Evolutionary conservation across 1,139 yeast genomes (phyloP).

Genomic region (Nakaseomyces bracarensis): DNA sequence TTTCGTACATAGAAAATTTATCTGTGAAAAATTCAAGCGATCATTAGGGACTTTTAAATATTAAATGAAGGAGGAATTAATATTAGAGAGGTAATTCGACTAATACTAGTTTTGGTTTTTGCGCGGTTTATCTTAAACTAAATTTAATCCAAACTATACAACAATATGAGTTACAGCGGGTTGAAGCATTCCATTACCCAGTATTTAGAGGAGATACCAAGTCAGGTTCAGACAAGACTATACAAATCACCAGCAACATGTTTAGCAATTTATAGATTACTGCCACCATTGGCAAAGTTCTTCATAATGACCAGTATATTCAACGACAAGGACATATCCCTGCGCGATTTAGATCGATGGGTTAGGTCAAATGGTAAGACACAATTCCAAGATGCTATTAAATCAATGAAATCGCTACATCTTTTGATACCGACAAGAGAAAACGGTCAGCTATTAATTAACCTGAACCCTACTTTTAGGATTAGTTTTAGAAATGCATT

Average conservation of each 20-base stretch:
- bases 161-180: slow-evolving; percentile 36
- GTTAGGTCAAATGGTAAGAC: slow-evolving; percentile 47
- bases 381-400: slow-evolving; percentile 63
- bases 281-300: slow-evolving; percentile 85
- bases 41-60: too few relatives aligned
- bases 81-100: too few relatives aligned
- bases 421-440: slow-evolving; percentile 49
- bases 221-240: slow-evolving; percentile 67
- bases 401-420: slow-evolving; percentile 68
- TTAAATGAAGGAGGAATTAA: too few relatives aligned
- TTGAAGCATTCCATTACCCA: slow-evolving; percentile 78
- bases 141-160: too few relatives aligned
- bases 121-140: too few relatives aligned
- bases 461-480: slow-evolving; percentile 66
- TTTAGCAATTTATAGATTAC: slow-evolving; percentile 74
- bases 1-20: too few relatives aligned
- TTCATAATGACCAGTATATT: slow-evolving; percentile 82
- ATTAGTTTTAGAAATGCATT: slow-evolving; percentile 71
- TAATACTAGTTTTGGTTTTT: too few relatives aligned
- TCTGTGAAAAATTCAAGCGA: too few relatives aligned
- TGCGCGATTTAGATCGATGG: slow-evolving; percentile 67
- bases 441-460: slow-evolving; percentile 30
- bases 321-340: slow-evolving; percentile 62
- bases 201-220: slow-evolving; percentile 83
- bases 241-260: slow-evolving; percentile 89